phyloP scores from a whole-genome alignment of 306 rosid species.

The Ceratonia siliqua region DNA sequence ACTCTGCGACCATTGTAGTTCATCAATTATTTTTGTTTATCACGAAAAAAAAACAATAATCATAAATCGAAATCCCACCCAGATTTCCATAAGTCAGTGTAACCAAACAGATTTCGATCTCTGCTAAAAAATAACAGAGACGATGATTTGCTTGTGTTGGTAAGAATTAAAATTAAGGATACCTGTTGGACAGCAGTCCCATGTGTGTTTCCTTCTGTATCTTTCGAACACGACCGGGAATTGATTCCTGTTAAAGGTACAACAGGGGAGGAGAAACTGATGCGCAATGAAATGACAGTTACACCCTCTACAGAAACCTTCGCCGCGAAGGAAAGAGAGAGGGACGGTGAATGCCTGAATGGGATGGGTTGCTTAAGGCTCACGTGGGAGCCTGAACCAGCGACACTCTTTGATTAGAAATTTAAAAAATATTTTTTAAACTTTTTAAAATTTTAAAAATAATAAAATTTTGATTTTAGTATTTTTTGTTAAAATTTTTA shows the following conservation, averaged over 20 bases:
- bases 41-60: neutral
- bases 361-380: too few relatives aligned
- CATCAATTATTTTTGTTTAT: neutral
- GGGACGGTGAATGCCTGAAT: too few relatives aligned
- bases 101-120: constrained; percentile 6
- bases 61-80: neutral
- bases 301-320: constrained; percentile 22
- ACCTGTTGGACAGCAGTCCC: constrained; percentile 89
- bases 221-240: neutral
- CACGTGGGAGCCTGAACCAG: too few relatives aligned
- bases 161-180: neutral
- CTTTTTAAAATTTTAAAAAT: too few relatives aligned
- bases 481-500: too few relatives aligned
- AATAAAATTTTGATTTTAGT: too few relatives aligned
- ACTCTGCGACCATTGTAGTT: constrained; percentile 49
- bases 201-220: constrained; percentile 27
- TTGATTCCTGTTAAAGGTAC: neutral
- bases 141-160: too few relatives aligned
- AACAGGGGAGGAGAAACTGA: neutral
- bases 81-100: neutral
- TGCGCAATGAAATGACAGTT: neutral
- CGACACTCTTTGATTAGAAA: too few relatives aligned
- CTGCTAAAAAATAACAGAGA: neutral
- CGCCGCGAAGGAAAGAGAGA: constrained; percentile 22
- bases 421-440: too few relatives aligned